These are phyloP conservation scores for Eutrema japonicum DNA, from an alignment of 345 rosid genomes.

Conservation along the genomic window DNA sequence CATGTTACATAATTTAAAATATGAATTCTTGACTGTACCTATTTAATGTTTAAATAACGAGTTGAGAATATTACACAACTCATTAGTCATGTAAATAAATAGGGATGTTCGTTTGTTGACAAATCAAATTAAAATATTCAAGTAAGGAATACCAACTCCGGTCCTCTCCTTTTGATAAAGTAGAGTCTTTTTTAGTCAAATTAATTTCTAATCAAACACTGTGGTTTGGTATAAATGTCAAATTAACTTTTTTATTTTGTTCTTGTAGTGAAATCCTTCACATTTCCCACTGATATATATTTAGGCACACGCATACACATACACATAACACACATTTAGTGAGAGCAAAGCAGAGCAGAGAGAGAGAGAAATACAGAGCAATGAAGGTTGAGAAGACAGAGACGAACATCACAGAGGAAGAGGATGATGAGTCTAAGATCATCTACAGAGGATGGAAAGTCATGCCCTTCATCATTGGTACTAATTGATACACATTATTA, in stretches of 20 bases:
- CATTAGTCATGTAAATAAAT: background rate
- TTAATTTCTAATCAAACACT: conserved; percentile 11
- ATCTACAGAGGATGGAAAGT: conserved; percentile 75
- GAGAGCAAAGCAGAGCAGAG: conserved; percentile 15
- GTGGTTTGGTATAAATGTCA: conserved; percentile 25
- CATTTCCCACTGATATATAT: conserved; percentile 34
- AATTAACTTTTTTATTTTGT: conserved; percentile 6
- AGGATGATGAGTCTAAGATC: conserved; percentile 46
- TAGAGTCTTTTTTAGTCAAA: conserved; percentile 9
- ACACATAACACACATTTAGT: conserved; percentile 16
- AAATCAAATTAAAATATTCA: background rate
- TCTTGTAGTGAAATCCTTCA: conserved; percentile 11
- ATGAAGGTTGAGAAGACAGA: conserved; percentile 45
- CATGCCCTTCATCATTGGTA: conserved; percentile 79
- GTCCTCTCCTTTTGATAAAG: conserved; percentile 37
- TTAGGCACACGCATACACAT: background rate
- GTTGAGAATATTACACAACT: background rate
- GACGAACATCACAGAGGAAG: conserved; percentile 34
- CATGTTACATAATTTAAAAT: background rate
- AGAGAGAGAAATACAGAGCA: background rate
- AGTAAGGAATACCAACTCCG: background rate
- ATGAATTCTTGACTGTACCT: background rate
- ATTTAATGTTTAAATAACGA: conserved; percentile 15
- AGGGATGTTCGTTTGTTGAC: conserved; percentile 25
- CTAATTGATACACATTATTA: background rate